Conservation (phyloP, 306 rosid species). For the Mimosa bimucronata region DNA sequence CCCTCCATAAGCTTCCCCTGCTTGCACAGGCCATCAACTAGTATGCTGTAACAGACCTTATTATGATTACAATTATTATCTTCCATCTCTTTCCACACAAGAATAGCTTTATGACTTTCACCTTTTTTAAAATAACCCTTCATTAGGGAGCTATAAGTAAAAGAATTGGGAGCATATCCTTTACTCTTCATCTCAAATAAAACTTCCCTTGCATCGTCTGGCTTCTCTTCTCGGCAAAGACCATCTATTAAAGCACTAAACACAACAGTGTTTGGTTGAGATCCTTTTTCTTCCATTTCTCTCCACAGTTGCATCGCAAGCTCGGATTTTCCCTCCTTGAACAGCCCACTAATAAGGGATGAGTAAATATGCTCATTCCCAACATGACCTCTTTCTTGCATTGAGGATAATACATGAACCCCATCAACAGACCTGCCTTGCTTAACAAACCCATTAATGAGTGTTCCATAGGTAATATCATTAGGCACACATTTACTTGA, state of each 20-base stretch:
- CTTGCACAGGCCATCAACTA: constrained; percentile 79
- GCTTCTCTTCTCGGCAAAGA: constrained; percentile 79
- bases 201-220: constrained; percentile 62
- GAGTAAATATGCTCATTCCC: constrained; percentile 82
- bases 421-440: constrained; percentile 78
- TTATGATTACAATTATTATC: constrained; percentile 46
- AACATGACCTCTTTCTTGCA: constrained; percentile 74
- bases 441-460: constrained; percentile 84
- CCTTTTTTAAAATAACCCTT: constrained; percentile 72
- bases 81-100: constrained; percentile 79
- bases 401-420: constrained; percentile 53
- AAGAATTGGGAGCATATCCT: constrained; percentile 71
- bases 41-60: constrained; percentile 74
- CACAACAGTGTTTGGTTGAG: constrained; percentile 65
- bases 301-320: constrained; percentile 79
- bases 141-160: constrained; percentile 82
- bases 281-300: constrained; percentile 70
- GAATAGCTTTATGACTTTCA: constrained; percentile 65
- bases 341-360: constrained; percentile 80
- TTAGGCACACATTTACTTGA: constrained; percentile 73
- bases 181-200: constrained; percentile 68
- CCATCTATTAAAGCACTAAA: constrained; percentile 84
- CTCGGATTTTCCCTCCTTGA: constrained; percentile 76
- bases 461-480: constrained; percentile 84
- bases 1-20: constrained; percentile 77